phyloP scores from a whole-genome alignment of 2,329 filamentous ascomycete species.

The Penicillium digitatum region DNA sequence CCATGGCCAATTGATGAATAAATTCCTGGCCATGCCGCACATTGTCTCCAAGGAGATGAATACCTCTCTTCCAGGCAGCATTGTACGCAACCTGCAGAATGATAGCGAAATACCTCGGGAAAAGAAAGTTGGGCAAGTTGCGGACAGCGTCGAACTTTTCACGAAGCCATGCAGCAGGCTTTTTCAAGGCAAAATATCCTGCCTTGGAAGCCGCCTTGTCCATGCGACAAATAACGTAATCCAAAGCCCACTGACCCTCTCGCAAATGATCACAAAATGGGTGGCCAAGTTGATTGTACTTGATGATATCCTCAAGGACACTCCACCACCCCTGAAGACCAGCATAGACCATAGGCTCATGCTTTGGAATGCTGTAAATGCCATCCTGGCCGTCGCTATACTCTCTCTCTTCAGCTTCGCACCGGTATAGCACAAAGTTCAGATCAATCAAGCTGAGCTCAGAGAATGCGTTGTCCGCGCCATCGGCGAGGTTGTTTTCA shows the following conservation, averaged over 20 bases:
- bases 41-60: slow-evolving; percentile 74
- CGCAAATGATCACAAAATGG: slow-evolving; percentile 90
- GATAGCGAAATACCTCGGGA: slow-evolving; percentile 90
- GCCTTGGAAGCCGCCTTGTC: slow-evolving; percentile 64
- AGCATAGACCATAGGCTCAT: slow-evolving; percentile 85
- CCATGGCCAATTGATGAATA: slow-evolving; percentile 80
- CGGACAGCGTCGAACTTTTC: slow-evolving; percentile 83
- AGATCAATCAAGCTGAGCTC: slow-evolving; percentile 74
- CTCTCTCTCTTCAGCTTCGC: slow-evolving; percentile 82
- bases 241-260: slow-evolving; percentile 85
- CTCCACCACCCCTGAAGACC: slow-evolving; percentile 99
- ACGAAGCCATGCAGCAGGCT: slow-evolving; percentile 72
- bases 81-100: slow-evolving; percentile 83
- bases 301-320: slow-evolving; percentile 75
- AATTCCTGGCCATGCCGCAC: slow-evolving; percentile 82
- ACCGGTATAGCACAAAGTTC: slow-evolving; percentile 87
- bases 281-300: slow-evolving; percentile 86
- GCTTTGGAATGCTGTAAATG: slow-evolving; percentile 79
- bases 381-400: slow-evolving; percentile 75
- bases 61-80: slow-evolving; percentile 71
- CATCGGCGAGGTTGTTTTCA: slow-evolving; percentile 80
- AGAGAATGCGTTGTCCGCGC: slow-evolving; percentile 72
- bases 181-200: slow-evolving; percentile 59
- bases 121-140: slow-evolving; percentile 77
- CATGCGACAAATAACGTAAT: slow-evolving; percentile 77